These are phyloP conservation scores for Colletotrichum sp. DNA, from an alignment of 2,329 filamentous ascomycete genomes.

Conservation along the genomic window DNA sequence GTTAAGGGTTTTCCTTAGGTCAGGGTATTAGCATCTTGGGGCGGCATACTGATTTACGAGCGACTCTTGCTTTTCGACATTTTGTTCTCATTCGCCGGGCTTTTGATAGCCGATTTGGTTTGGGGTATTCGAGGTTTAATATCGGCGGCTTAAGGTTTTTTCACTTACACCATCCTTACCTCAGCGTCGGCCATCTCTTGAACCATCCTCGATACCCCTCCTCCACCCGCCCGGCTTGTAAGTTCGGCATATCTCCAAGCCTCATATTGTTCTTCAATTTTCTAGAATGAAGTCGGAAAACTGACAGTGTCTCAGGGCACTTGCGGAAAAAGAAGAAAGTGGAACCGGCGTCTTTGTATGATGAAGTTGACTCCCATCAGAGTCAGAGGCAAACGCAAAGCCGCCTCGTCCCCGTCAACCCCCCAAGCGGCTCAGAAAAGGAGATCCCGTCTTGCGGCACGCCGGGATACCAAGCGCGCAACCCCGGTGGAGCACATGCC, in stretches of 20 bases:
- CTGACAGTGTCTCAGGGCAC: neutral
- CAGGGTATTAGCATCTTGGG: neutral
- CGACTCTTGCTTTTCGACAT: neutral
- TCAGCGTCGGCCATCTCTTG: neutral
- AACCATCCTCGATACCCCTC: neutral
- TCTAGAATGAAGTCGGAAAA: neutral
- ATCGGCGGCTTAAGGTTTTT: constrained; percentile 2
- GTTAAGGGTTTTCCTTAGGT: neutral
- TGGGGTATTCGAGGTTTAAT: neutral
- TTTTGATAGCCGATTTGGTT: neutral
- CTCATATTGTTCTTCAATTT: neutral
- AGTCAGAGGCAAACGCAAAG: constrained; percentile 49
- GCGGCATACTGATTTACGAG: neutral
- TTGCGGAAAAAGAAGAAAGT: neutral
- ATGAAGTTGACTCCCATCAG: constrained; percentile 57
- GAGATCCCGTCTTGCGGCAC: neutral
- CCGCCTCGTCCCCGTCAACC: constrained; percentile 1
- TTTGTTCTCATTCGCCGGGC: neutral
- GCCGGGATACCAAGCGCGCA: neutral
- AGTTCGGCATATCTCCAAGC: neutral
- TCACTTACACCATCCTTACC: constrained; percentile 13
- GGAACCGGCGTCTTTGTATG: neutral
- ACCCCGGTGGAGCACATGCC: constrained; percentile 45
- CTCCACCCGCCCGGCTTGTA: neutral
- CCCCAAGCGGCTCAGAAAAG: neutral